A percentile compares a stretch with the other conserved stretches of the same genome.
These are phyloP conservation scores for Kockiozyma suomiensis DNA, from an alignment of 805 yeast genomes.

Conservation along the genomic window DNA sequence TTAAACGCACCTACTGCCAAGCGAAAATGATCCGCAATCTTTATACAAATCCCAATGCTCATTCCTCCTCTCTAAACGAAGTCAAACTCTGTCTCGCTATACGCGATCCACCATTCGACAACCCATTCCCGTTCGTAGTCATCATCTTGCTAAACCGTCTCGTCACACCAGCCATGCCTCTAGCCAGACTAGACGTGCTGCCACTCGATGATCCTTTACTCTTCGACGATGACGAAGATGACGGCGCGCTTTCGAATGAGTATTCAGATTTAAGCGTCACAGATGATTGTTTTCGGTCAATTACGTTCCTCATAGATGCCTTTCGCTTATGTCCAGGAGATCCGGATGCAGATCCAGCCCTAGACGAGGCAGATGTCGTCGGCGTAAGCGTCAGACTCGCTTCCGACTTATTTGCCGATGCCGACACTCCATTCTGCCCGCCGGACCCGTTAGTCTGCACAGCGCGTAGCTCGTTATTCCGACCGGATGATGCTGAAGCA, in stretches of 20 bases:
- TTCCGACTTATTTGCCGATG: constrained; percentile 54
- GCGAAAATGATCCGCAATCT: too few relatives aligned
- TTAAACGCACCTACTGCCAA: too few relatives aligned
- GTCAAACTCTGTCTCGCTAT: not conserved
- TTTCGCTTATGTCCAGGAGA: constrained; percentile 56
- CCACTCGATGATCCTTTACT: not conserved
- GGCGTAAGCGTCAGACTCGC: constrained; percentile 58
- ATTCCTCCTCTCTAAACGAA: constrained; percentile 6
- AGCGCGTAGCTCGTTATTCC: not conserved
- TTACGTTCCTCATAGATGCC: not conserved
- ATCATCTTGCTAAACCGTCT: constrained; percentile 9
- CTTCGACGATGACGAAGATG: not conserved
- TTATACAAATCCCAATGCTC: too few relatives aligned
- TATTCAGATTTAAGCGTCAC: not conserved
- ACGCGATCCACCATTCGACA: not conserved
- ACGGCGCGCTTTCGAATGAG: not conserved
- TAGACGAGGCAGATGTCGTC: constrained; percentile 41
- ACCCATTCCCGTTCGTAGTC: not conserved
- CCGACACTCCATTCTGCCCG: not conserved
- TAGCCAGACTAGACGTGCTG: constrained; percentile 2
- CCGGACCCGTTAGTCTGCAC: not conserved
- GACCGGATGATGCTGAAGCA: too few relatives aligned
- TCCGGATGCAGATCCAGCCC: not conserved
- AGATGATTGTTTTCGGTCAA: not conserved
- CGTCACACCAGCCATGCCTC: constrained; percentile 4